A percentile compares a stretch with the other conserved stretches of the same genome.
phyloP scores from a whole-genome alignment of 345 rosid genomes.

The Rhodamnia rubescens region DNA sequence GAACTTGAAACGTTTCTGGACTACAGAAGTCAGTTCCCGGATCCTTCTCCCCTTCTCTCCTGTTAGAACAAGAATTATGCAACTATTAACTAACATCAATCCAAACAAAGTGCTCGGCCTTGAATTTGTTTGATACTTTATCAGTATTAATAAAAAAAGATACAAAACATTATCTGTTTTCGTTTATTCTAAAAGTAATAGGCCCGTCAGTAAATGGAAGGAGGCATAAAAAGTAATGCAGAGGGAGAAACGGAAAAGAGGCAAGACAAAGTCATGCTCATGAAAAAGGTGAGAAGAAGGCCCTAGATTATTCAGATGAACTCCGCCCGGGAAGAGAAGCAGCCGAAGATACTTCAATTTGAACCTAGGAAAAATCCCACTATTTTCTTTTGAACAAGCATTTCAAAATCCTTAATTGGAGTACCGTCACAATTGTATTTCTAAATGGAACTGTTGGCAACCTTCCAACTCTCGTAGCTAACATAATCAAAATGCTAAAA shows the following conservation, averaged over 20 bases:
- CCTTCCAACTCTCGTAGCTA: not conserved
- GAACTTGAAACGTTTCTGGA: slow-evolving; percentile 12
- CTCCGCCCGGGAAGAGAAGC: not conserved
- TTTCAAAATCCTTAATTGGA: not conserved
- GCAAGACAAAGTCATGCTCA: not conserved
- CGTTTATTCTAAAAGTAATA: not conserved
- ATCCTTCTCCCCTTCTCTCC: slow-evolving; percentile 14
- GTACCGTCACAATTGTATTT: not conserved
- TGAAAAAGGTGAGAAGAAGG: not conserved
- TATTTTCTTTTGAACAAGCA: not conserved
- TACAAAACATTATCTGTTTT: not conserved
- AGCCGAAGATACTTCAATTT: not conserved
- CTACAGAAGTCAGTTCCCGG: slow-evolving; percentile 12
- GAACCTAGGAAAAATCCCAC: not conserved
- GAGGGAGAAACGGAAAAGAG: not conserved
- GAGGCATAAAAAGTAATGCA: not conserved
- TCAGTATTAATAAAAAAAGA: not conserved
- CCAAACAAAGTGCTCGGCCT: not conserved
- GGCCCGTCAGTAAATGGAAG: not conserved
- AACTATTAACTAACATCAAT: not conserved
- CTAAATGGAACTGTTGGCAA: not conserved
- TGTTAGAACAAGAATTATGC: not conserved
- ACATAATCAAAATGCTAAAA: not conserved
- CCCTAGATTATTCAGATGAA: not conserved
- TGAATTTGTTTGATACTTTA: not conserved